Evolutionary conservation across 1,139 yeast species (phyloP).

Genomic region (Blastobotrys niveus): DNA sequence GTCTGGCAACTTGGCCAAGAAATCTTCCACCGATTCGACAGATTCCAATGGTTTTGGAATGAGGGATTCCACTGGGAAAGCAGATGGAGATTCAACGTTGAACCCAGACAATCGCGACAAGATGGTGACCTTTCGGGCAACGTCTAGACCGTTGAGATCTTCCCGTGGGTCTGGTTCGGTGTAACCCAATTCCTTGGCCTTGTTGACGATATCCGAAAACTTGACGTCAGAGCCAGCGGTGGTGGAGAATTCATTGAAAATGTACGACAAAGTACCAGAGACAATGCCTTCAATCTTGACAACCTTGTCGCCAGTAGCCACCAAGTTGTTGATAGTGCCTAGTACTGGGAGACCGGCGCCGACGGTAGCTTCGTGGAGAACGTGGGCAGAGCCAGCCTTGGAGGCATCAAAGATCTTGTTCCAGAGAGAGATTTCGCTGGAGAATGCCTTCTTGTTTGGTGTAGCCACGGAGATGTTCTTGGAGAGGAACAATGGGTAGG

Average conservation of each 20-base stretch:
- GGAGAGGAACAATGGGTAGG: conserved; percentile 66
- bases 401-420: conserved; percentile 54
- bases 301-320: conserved; percentile 87
- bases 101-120: conserved; percentile 89
- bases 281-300: conserved; percentile 91
- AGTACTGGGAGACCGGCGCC: conserved; percentile 97
- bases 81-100: conserved; percentile 78
- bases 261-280: conserved; percentile 94
- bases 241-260: conserved; percentile 87
- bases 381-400: conserved; percentile 57
- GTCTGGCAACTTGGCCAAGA: conserved; percentile 70
- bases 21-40: conserved; percentile 67
- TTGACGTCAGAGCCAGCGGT: conserved; percentile 52
- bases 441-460: conserved; percentile 96
- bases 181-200: conserved; percentile 87
- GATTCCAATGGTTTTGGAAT: conserved; percentile 83
- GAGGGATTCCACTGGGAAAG: conserved; percentile 92
- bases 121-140: conserved; percentile 95
- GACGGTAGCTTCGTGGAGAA: conserved; percentile 97
- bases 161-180: conserved; percentile 99
- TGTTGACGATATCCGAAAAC: conserved; percentile 83
- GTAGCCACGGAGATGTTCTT: conserved; percentile 91
- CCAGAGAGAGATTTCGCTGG: conserved; percentile 75
- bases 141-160: conserved; percentile 94
- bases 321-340: conserved; percentile 78